phyloP scores from a whole-genome alignment of 2,329 filamentous ascomycete species.

The Aspergillus caelatus region DNA sequence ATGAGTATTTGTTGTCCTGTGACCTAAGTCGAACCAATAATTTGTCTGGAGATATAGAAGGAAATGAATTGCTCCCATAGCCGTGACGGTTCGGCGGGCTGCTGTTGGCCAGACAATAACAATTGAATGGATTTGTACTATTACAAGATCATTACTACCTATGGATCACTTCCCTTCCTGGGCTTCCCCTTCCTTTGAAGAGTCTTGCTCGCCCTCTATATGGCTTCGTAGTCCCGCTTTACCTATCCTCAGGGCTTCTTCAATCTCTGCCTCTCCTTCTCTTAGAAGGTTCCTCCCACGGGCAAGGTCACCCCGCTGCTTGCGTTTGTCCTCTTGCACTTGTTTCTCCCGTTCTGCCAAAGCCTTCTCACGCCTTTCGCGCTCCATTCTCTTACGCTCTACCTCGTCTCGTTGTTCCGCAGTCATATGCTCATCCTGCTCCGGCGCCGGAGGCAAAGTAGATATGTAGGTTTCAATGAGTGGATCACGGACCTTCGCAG shows the following conservation, averaged over 20 bases:
- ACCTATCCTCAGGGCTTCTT: slow-evolving; percentile 46
- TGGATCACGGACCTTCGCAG: slow-evolving; percentile 41
- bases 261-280: slow-evolving; percentile 48
- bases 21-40: neutral
- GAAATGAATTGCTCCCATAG: neutral
- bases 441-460: slow-evolving; percentile 44
- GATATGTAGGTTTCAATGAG: slow-evolving; percentile 49
- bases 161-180: slow-evolving; percentile 10
- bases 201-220: slow-evolving; percentile 33
- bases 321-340: slow-evolving; percentile 48
- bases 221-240: slow-evolving; percentile 47
- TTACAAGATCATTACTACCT: slow-evolving; percentile 10
- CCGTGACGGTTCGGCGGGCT: neutral
- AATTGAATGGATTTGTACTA: slow-evolving; percentile 12
- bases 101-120: slow-evolving; percentile 2
- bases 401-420: slow-evolving; percentile 41
- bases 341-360: slow-evolving; percentile 46
- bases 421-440: slow-evolving; percentile 35
- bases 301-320: slow-evolving; percentile 41
- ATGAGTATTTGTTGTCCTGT: slow-evolving; percentile 2
- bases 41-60: slow-evolving; percentile 3
- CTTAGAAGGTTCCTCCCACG: slow-evolving; percentile 46
- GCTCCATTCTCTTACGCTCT: slow-evolving; percentile 41
- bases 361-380: slow-evolving; percentile 49
- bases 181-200: slow-evolving; percentile 9